Percentiles rank a stretch among this genome's conserved stretches.
These are phyloP conservation scores for Aristolochia fimbriata DNA, from an alignment of 164 flowering plant species.

Conservation along the genomic window DNA sequence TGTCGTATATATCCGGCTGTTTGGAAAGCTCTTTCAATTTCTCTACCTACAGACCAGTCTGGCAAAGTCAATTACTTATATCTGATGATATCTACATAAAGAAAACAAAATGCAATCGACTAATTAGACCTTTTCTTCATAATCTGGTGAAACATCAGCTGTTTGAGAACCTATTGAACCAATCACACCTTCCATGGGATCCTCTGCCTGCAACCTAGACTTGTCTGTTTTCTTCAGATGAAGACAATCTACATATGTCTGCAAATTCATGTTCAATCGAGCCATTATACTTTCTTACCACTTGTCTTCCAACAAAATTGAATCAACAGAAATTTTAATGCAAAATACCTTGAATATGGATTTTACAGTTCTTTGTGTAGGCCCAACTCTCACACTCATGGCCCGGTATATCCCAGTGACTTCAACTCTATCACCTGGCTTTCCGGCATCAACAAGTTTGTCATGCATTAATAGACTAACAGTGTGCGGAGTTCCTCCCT, in stretches of 20 bases:
- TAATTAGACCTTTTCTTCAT: conserved; percentile 36
- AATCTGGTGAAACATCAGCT: conserved; percentile 33
- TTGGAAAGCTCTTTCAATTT: conserved; percentile 66
- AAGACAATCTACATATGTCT: conserved; percentile 97
- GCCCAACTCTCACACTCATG: conserved; percentile 92
- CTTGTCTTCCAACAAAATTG: too few relatives aligned
- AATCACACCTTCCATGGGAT: conserved; percentile 52
- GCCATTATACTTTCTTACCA: too few relatives aligned
- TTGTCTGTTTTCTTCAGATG: conserved; percentile 82
- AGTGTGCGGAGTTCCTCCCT: conserved; percentile 98
- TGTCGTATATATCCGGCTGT: conserved; percentile 77
- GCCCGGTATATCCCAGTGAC: conserved; percentile 98
- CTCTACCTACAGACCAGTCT: conserved; percentile 29
- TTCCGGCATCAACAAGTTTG: conserved; percentile 86
- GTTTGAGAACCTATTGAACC: conserved; percentile 13
- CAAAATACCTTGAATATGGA: conserved; percentile 73
- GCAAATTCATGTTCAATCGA: conserved; percentile 10
- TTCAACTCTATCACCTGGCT: conserved; percentile 98
- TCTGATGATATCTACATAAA: neutral
- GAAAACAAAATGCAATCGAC: neutral
- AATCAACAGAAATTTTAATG: neutral
- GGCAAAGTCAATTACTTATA: neutral
- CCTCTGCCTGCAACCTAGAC: conserved; percentile 74
- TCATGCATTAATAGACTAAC: conserved; percentile 97
- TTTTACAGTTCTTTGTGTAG: conserved; percentile 87